Evolutionary conservation across 2,329 filamentous ascomycete species (phyloP), one percentile per base, ranked within the genome.

Genomic region (Akanthomyces muscarius): DNA sequence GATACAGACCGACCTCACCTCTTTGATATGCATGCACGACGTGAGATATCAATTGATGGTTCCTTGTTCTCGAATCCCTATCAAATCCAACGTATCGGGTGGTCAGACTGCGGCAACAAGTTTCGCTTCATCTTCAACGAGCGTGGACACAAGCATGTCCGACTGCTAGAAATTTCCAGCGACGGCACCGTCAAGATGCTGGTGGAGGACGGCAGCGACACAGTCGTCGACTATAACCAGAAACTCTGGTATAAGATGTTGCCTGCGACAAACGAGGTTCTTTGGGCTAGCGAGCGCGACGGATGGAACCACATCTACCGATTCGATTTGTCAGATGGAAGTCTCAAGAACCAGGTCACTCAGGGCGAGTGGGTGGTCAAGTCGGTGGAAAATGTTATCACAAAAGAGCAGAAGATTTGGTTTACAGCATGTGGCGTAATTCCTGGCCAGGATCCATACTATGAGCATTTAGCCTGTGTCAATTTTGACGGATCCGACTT

Each of bases 221-320:
- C n/a, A n/a, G n/a, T n/a, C n/a, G n/a, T 71, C 41, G 66, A 71
- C 48, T 71, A 69, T 41, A 50, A 64, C 28, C 28, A 58, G 48
- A 25, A 58, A 14, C 42, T 58, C 4, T 48, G 30, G 28, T 38
- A 58, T 8, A 58, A 45, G 21, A 8, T 58, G 1, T 5, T 58
- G 25, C 54, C 25, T 14, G 13, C 7, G 10, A 3, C 3, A 4
- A 48, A 47, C 8, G 70, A 73, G 23, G 62, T 73, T 23, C 57
- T 73, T 3, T 72, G 71, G 71, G 41, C 65, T 0, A 71, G 70
- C n/a, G 71, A 73, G 42, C 64, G 71, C 6, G 67, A 72, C 21
- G 71, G 71, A 14, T 68, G 67, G 59, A 70, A 69, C 5, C 71
- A 73, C 14, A 54, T 73, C 0, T 72, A 73, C 41, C 68, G 72